Percentiles rank a stretch among this genome's conserved stretches.
Conservation (phyloP, 176 grass and related monocot species). For the Alloteropsis semialata region DNA sequence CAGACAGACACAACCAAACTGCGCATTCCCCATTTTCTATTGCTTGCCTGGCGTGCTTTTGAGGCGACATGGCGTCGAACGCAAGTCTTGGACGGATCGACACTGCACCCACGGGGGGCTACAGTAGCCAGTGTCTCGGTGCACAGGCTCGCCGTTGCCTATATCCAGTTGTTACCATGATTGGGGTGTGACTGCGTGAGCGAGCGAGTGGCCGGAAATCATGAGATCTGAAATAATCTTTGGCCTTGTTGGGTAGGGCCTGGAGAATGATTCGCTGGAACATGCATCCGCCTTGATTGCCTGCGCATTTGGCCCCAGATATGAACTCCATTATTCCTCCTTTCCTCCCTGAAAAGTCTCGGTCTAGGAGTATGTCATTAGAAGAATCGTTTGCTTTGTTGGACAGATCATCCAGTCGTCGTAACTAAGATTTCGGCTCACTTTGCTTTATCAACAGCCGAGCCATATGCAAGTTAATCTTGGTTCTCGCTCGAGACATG, state of each 20-base stretch:
- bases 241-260: slow-evolving; percentile 26
- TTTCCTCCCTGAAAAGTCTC: background rate
- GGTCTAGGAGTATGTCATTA: background rate
- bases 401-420: background rate
- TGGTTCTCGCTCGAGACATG: background rate
- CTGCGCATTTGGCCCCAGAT: background rate
- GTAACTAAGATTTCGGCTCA: background rate
- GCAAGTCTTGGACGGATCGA: slow-evolving; percentile 32
- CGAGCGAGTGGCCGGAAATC: slow-evolving; percentile 18
- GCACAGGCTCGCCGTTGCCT: background rate
- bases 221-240: slow-evolving; percentile 42
- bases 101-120: slow-evolving; percentile 21
- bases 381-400: slow-evolving; percentile 17
- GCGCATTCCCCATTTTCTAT: background rate
- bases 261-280: slow-evolving; percentile 46
- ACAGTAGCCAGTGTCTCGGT: slow-evolving; percentile 21
- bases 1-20: background rate
- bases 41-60: slow-evolving; percentile 6
- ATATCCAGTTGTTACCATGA: slow-evolving; percentile 22
- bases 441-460: background rate
- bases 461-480: background rate
- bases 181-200: slow-evolving; percentile 31
- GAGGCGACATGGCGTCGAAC: slow-evolving; percentile 29
- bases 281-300: slow-evolving; percentile 35
- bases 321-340: background rate